A percentile compares a stretch with the other conserved stretches of the same genome.
Evolutionary conservation across 1,284 basidiomycete species (phyloP).

Genomic region (Trametes hirsuta): DNA sequence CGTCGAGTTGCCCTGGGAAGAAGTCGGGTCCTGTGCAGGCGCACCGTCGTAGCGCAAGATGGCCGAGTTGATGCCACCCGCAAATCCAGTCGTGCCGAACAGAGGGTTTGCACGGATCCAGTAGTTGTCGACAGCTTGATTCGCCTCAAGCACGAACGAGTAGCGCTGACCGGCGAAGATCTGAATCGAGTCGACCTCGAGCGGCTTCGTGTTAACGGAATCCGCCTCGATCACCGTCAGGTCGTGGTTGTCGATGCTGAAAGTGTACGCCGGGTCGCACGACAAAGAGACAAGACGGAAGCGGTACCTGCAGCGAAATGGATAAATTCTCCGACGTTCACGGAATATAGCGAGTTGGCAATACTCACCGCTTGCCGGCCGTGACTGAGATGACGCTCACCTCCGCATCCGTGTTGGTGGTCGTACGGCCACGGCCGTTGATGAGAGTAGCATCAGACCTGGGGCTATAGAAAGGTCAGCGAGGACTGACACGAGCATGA

Average conservation of each 20-base stretch:
- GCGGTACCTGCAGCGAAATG: constrained; percentile 28
- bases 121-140: constrained; percentile 25
- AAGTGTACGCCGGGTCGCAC: constrained; percentile 35
- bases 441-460: constrained; percentile 45
- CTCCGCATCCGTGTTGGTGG: constrained; percentile 15
- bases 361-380: constrained; percentile 35
- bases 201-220: constrained; percentile 35
- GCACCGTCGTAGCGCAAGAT: constrained; percentile 59
- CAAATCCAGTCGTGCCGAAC: constrained; percentile 37
- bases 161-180: constrained; percentile 45
- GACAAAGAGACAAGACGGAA: constrained; percentile 53
- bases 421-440: constrained; percentile 49
- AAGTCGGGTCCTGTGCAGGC: constrained; percentile 43
- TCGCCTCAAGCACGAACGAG: constrained; percentile 35
- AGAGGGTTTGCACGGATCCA: constrained; percentile 36
- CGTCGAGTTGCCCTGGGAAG: constrained; percentile 22
- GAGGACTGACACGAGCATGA: not conserved
- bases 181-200: constrained; percentile 35
- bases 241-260: constrained; percentile 40
- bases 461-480: not conserved
- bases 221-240: constrained; percentile 41
- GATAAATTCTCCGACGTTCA: not conserved
- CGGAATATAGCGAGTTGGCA: too few relatives aligned
- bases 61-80: constrained; percentile 48
- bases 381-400: constrained; percentile 39